Conservation (phyloP, 352 stramenopile genomes). For the Phytophthora ramorum region DNA sequence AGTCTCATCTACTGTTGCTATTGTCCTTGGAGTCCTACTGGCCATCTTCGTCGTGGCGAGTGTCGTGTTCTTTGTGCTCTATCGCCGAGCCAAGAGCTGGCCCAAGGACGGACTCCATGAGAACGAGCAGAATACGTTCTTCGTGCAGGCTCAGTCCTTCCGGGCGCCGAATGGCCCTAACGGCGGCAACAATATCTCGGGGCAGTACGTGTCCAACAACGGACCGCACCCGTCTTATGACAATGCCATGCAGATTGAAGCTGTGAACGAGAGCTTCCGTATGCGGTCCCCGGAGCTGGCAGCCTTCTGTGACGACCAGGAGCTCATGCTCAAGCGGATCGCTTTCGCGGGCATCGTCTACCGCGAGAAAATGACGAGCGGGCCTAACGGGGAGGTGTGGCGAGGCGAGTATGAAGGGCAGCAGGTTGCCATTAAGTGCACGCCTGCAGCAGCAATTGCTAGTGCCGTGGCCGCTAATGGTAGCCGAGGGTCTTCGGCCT, state of each 20-base stretch:
- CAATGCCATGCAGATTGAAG: slow-evolving; percentile 38
- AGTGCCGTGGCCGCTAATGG: slow-evolving; percentile 11
- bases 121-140: slow-evolving; percentile 40
- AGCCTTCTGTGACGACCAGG: slow-evolving; percentile 45
- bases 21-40: slow-evolving; percentile 32
- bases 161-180: background rate
- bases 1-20: slow-evolving; percentile 23
- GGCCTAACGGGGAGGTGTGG: slow-evolving; percentile 65
- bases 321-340: slow-evolving; percentile 49
- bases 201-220: slow-evolving; percentile 31
- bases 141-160: slow-evolving; percentile 33
- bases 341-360: slow-evolving; percentile 40
- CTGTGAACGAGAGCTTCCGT: slow-evolving; percentile 42
- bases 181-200: slow-evolving; percentile 8
- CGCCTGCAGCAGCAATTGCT: slow-evolving; percentile 22
- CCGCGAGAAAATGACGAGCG: slow-evolving; percentile 35
- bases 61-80: slow-evolving; percentile 34
- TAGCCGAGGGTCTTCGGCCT: slow-evolving; percentile 10
- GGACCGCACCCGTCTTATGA: slow-evolving; percentile 28
- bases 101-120: slow-evolving; percentile 35
- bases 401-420: slow-evolving; percentile 53
- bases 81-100: slow-evolving; percentile 17
- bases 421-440: slow-evolving; percentile 63
- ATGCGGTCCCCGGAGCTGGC: slow-evolving; percentile 36
- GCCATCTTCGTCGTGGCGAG: slow-evolving; percentile 26